phyloP scores from a whole-genome alignment of 352 stramenopile genomes.

The Pythium phragmiticola region DNA sequence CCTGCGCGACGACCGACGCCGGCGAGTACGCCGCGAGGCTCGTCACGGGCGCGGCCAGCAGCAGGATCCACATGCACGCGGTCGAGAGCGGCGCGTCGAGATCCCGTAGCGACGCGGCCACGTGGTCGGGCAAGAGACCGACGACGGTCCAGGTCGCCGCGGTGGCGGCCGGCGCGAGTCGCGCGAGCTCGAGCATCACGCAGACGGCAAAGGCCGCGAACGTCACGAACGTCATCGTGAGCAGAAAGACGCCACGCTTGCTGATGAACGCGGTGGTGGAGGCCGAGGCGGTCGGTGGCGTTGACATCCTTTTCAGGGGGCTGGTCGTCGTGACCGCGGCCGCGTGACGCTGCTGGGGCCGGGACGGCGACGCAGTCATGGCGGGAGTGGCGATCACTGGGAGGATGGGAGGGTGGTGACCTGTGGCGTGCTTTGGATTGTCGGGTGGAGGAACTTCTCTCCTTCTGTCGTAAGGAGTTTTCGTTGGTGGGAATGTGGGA shows the following conservation, averaged over 20 bases:
- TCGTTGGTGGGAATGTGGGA: background rate
- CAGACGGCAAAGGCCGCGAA: constrained; percentile 71
- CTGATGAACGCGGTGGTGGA: constrained; percentile 32
- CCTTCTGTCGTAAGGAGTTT: no score
- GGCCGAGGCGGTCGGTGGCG: background rate
- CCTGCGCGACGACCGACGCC: constrained; percentile 40
- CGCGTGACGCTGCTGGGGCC: no score
- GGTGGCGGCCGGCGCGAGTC: constrained; percentile 30
- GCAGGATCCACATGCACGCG: constrained; percentile 42
- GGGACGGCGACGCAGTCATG: no score
- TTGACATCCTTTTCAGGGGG: background rate
- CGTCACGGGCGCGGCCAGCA: constrained; percentile 55
- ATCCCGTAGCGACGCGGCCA: constrained; percentile 24
- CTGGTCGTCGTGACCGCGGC: no score
- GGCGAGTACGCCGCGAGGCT: constrained; percentile 57
- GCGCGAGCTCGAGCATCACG: constrained; percentile 49
- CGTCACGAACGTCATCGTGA: constrained; percentile 48
- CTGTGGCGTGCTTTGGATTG: background rate
- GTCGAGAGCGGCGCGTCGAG: constrained; percentile 36
- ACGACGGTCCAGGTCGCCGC: constrained; percentile 6
- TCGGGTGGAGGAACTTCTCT: background rate
- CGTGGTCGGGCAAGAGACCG: constrained; percentile 28
- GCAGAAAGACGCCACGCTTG: constrained; percentile 50
- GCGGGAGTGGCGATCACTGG: no score
- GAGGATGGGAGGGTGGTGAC: no score